Evolutionary conservation across 257 asterid species (phyloP).

Genomic region (Penstemon davidsonii): DNA sequence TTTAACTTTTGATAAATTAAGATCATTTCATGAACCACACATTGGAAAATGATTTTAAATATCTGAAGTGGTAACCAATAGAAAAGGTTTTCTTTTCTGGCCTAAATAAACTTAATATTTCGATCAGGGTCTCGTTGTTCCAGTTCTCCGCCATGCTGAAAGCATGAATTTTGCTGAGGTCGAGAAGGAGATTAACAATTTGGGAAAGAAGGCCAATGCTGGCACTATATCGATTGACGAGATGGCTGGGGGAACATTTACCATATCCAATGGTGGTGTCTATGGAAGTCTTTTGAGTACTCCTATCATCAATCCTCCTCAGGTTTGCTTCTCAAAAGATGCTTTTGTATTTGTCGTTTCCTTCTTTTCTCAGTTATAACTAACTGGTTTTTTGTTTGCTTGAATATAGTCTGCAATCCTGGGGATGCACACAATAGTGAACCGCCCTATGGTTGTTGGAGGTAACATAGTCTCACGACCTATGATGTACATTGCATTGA

Average conservation of each 20-base stretch:
- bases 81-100: not conserved
- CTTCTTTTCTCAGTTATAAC: not conserved
- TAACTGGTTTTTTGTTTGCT: slow-evolving; percentile 2
- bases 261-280: no score
- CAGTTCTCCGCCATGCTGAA: slow-evolving; percentile 44
- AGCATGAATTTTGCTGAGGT: no score
- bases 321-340: not conserved
- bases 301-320: no score
- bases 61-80: not conserved
- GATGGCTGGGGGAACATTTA: slow-evolving; percentile 35
- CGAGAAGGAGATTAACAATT: slow-evolving; percentile 80
- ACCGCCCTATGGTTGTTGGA: slow-evolving; percentile 93
- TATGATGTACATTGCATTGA: slow-evolving; percentile 88
- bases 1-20: no score
- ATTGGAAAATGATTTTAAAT: not conserved
- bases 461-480: slow-evolving; percentile 80
- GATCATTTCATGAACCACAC: not conserved
- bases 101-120: slow-evolving; percentile 12
- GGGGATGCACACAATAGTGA: slow-evolving; percentile 95
- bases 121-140: slow-evolving; percentile 88
- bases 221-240: slow-evolving; percentile 93
- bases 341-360: not conserved
- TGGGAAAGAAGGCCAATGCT: slow-evolving; percentile 83
- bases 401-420: slow-evolving; percentile 78
- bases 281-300: no score